A percentile compares a stretch with the other conserved stretches of the same genome.
Conservation (phyloP, 1,284 basidiomycete genomes). For the Rhodotorula sp. region DNA sequence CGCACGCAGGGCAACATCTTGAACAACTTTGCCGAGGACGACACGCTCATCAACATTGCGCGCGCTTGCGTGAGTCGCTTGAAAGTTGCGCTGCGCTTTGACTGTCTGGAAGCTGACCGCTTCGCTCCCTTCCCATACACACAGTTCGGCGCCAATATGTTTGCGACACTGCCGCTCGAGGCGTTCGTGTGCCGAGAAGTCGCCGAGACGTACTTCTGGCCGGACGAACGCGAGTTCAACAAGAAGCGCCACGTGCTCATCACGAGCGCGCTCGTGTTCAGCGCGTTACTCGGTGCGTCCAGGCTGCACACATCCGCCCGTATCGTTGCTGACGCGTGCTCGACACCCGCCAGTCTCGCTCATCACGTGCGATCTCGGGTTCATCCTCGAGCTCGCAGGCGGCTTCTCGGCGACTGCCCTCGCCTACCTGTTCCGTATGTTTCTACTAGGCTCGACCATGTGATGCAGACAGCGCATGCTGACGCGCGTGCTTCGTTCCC, state of each 20-base stretch:
- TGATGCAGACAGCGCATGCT: no score
- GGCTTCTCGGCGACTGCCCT: conserved; percentile 91
- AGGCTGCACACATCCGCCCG: neutral
- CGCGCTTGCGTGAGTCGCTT: conserved; percentile 32
- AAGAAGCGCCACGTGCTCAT: conserved; percentile 84
- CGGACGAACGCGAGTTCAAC: conserved; percentile 70
- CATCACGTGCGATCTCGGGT: conserved; percentile 92
- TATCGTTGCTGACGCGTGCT: neutral
- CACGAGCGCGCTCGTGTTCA: conserved; percentile 79
- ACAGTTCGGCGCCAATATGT: conserved; percentile 93
- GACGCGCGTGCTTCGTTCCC: no score
- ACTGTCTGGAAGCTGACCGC: neutral
- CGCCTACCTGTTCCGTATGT: conserved; percentile 71
- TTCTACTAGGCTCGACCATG: no score
- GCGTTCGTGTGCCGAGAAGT: conserved; percentile 94
- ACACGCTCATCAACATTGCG: conserved; percentile 54
- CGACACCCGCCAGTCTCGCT: conserved; percentile 66
- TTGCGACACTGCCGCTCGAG: conserved; percentile 90
- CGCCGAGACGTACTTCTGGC: conserved; percentile 89
- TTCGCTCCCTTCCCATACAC: neutral
- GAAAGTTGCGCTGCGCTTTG: no score
- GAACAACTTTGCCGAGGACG: conserved; percentile 76
- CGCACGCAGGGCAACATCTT: conserved; percentile 72
- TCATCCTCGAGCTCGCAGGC: conserved; percentile 96
- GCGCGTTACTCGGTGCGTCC: conserved; percentile 75